Conservation (phyloP, 2,329 filamentous ascomycete species). For the Pseudopithomyces chartarum region DNA sequence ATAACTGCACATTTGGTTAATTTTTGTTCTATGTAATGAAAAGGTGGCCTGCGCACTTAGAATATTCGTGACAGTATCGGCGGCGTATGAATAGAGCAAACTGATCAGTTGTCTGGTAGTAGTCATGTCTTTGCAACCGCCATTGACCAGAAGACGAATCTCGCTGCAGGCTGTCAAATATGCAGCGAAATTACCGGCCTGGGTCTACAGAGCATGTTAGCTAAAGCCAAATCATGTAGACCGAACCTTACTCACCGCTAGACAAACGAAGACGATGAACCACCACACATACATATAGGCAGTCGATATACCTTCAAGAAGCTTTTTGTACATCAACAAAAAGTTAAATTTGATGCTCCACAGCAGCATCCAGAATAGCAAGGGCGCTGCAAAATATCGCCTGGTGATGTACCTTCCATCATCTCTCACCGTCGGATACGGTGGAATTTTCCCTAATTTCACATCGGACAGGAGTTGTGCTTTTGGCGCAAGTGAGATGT, state of each 20-base stretch:
- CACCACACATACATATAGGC: background rate
- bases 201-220: background rate
- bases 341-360: background rate
- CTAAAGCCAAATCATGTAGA: background rate
- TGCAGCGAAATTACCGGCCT: background rate
- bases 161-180: background rate
- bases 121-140: background rate
- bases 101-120: background rate
- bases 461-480: background rate
- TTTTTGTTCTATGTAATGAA: background rate
- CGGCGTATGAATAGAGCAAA: background rate
- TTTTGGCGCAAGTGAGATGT: background rate
- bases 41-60: constrained; percentile 14
- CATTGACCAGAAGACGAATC: background rate
- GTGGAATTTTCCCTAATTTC: background rate
- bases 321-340: background rate
- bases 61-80: background rate
- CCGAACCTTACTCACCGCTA: background rate
- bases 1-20: constrained; percentile 25
- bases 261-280: background rate
- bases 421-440: background rate
- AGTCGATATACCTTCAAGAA: background rate
- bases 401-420: background rate
- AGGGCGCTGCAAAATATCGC: background rate
- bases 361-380: background rate